phyloP scores from a whole-genome alignment of 2,329 filamentous ascomycete species.

The Colletotrichum sp. region DNA sequence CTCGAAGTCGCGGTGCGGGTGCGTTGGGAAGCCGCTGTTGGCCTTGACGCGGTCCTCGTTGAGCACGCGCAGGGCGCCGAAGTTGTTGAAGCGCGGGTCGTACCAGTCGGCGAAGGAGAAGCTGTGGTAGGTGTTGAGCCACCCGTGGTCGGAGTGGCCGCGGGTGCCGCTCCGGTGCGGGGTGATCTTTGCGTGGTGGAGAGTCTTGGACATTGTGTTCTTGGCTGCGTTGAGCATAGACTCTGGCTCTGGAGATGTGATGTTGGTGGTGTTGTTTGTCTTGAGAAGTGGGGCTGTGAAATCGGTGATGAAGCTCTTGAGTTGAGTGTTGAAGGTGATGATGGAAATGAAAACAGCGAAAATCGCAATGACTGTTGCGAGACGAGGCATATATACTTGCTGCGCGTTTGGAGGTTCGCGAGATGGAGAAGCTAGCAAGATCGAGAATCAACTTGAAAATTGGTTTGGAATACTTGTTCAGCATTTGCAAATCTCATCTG shows the following conservation, averaged over 20 bases:
- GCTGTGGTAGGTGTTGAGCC: constrained; percentile 87
- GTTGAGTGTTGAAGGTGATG: constrained; percentile 32
- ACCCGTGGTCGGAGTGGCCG: constrained; percentile 82
- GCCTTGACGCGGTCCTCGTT: constrained; percentile 86
- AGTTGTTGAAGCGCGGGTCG: constrained; percentile 70
- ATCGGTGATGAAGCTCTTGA: constrained; percentile 26
- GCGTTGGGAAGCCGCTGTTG: constrained; percentile 80
- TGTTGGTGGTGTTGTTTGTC: constrained; percentile 14
- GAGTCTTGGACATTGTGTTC: constrained; percentile 65
- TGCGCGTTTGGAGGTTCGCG: not conserved
- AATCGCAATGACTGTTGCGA: constrained; percentile 36
- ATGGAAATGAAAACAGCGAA: constrained; percentile 43
- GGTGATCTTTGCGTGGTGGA: constrained; percentile 73
- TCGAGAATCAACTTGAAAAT: constrained; percentile 17
- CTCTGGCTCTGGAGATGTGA: constrained; percentile 10
- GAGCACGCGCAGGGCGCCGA: constrained; percentile 80
- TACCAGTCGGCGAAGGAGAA: constrained; percentile 82
- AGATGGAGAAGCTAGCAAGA: not conserved
- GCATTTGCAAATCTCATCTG: constrained; percentile 21
- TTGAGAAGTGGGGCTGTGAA: constrained; percentile 25
- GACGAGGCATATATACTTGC: constrained; percentile 43
- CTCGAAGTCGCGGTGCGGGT: constrained; percentile 85
- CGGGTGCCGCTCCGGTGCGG: constrained; percentile 75
- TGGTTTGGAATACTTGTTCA: constrained; percentile 9
- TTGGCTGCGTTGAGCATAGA: constrained; percentile 42